Base-by-base conservation (phyloP, 495 filamentous ascomycete species). In the Cercophora newfieldiana region DNA sequence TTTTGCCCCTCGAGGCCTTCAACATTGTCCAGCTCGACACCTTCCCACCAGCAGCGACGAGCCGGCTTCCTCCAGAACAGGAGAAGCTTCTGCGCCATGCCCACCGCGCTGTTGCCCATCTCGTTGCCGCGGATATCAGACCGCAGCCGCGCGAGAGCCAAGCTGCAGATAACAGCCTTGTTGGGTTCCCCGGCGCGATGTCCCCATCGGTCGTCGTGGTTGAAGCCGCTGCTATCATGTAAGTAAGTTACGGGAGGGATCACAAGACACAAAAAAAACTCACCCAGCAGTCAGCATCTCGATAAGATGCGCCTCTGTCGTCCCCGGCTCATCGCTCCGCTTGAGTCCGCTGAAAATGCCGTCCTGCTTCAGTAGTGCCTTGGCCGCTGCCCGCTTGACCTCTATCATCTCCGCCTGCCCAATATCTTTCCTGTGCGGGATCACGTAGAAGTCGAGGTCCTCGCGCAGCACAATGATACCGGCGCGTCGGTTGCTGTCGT, bases 201-300 rank as follows among this genome's bases (percentile, higher is more conserved):
- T 48, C 95, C 95, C 95, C 95, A 99, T 53, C 81, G 83, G 74
- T 98, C 95, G 61, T 97, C 91, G 71, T 93, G 91, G 72, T 97
- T 93, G 82, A 99, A 99, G 25, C 95, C 95, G 69, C 95, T 98
- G 31, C 47, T 44, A 51, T 29, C 37, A 31, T 7, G 51, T 59
- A 56, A 67, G 64, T 56, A 50, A 47, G 37, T 49, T 31, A 24
- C 0, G 7, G 6, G 12, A 24, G 18, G 25, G 7, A 14, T 0
- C 1, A 5, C 22, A 0, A 21, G n/a, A 21, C 0, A 48, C 21
- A 8, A 3, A 53, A 31, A 50, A 57, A 30, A 79, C 87, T 78
- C 81, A 98, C 94, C 94, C 95, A 71, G 95, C 95, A 24, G 95
- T 99, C 81, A 99, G 78, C 95, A 99, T 99, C 81, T 99, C 95